Conservation (phyloP, 768 basidiomycete genomes). For the Cantharellus cinnabarinus region DNA sequence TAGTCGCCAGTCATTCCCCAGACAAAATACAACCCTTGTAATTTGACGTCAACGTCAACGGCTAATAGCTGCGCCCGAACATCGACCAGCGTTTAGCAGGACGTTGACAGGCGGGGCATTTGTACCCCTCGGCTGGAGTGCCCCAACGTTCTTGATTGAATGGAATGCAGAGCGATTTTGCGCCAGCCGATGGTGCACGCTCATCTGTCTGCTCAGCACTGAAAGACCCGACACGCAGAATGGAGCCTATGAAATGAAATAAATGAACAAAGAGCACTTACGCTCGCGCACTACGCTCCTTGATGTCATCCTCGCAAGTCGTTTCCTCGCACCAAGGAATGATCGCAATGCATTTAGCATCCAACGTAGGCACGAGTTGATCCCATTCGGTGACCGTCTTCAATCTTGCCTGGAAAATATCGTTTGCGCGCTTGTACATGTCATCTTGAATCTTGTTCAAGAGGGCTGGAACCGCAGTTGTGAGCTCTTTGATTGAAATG, state of each 20-base stretch:
- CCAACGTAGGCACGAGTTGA: conserved; percentile 77
- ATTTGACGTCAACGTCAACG: neutral
- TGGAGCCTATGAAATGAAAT: neutral
- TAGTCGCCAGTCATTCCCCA: too few species aligned
- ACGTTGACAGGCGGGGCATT: conserved; percentile 72
- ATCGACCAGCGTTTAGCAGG: conserved; percentile 92
- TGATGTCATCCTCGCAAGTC: conserved; percentile 93
- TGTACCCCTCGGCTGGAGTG: conserved; percentile 63
- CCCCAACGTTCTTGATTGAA: conserved; percentile 78
- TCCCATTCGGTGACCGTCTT: conserved; percentile 73
- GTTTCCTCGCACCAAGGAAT: conserved; percentile 94
- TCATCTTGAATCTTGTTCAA: conserved; percentile 75
- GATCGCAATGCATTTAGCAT: conserved; percentile 68
- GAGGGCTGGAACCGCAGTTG: conserved; percentile 33
- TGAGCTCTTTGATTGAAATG: conserved; percentile 30
- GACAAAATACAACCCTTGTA: too few species aligned
- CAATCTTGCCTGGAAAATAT: conserved; percentile 47
- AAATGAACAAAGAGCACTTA: conserved; percentile 23
- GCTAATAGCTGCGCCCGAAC: conserved; percentile 74
- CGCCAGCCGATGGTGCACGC: conserved; percentile 90
- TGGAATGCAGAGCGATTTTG: conserved; percentile 91
- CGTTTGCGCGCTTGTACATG: conserved; percentile 67
- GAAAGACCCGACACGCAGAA: conserved; percentile 7
- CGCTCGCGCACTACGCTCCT: conserved; percentile 76
- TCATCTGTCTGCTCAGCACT: conserved; percentile 81